These are phyloP conservation scores for Knoxdaviesia proteae DNA, from an alignment of 2,329 filamentous ascomycete genomes.

Conservation along the genomic window DNA sequence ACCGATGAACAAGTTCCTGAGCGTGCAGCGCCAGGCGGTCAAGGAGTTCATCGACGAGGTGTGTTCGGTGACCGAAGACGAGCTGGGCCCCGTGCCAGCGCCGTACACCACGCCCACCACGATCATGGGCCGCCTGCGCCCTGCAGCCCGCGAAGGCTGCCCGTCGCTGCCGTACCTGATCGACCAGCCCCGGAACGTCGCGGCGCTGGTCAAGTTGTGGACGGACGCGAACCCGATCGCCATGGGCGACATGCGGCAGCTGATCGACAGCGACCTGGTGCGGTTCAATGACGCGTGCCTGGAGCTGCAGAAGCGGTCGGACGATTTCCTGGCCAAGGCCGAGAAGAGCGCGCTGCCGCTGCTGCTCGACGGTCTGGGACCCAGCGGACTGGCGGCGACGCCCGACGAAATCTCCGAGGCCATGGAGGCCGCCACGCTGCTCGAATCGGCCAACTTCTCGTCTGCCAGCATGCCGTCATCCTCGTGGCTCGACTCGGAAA, in stretches of 20 bases:
- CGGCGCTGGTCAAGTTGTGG: slow-evolving; percentile 67
- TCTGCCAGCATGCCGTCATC: slow-evolving; percentile 9
- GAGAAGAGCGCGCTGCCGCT: slow-evolving; percentile 17
- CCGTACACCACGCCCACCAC: slow-evolving; percentile 86
- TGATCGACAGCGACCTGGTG: slow-evolving; percentile 27
- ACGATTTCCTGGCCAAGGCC: slow-evolving; percentile 28
- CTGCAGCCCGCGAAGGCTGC: slow-evolving; percentile 72
- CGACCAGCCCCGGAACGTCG: slow-evolving; percentile 70
- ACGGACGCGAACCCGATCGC: slow-evolving; percentile 29
- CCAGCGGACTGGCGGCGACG: neutral
- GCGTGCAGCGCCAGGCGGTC: slow-evolving; percentile 54
- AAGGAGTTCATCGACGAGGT: slow-evolving; percentile 74
- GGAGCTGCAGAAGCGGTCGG: slow-evolving; percentile 26
- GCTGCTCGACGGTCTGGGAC: slow-evolving; percentile 1
- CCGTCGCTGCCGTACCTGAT: slow-evolving; percentile 84
- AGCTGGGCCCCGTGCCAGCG: slow-evolving; percentile 36
- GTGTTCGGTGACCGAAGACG: slow-evolving; percentile 61
- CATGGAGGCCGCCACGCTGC: slow-evolving; percentile 9
- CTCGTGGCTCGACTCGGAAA: neutral
- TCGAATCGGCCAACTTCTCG: slow-evolving; percentile 8
- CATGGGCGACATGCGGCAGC: slow-evolving; percentile 10
- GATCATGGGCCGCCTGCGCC: slow-evolving; percentile 64
- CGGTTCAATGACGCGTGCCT: slow-evolving; percentile 31
- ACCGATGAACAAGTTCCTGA: slow-evolving; percentile 82
- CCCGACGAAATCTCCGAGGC: neutral